Base-by-base conservation (phyloP, 768 basidiomycete species). In the Polyporus arcularius region DNA sequence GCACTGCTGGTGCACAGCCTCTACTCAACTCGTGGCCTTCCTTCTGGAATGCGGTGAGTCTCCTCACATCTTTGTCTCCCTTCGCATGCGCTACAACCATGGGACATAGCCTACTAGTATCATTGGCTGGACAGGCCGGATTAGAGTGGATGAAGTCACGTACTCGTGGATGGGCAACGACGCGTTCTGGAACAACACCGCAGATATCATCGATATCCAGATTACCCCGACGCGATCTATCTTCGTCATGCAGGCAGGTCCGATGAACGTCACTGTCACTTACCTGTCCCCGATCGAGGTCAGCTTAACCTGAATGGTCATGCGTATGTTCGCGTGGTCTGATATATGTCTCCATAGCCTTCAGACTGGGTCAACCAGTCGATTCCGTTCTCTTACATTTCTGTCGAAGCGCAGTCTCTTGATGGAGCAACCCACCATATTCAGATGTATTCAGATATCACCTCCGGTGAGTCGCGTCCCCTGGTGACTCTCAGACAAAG, bases 241-340 rank as follows among this genome's bases (percentile, higher is more conserved):
- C 8, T 72, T 75, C 60, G 67, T 61, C 2, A 62, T 76, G 51
- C 58, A 63, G 43, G 75, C 76, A 7, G 78, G 76, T 15, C 63
- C 69, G 2, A 73, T 79, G 58, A 67, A 74, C 42, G 53, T 78
- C 53, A 77, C 68, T 15, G 69, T 74, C 39, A 76, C 73, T 2
- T 79, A 76, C 62, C 64, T 78, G 12, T 76, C 72, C 39, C 78
- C 78, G 1, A 73, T 79, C 21, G 76, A 76, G 69, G 76, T 76
- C 45, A 18, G 67, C 5, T 10, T 16, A 18, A 0, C 30, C 14
- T 30, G 8, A 35, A 38, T 18, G 26, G 21, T 7, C 40, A 18
- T 40, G 45, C 15, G 3, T 28, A 49, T n/a, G 26, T 39, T 32
- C 1, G 14, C 26, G 30, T 18, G 14, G 18, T n/a, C 7, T 26